Base-by-base conservation (phyloP, 495 filamentous ascomycete species). In the Aspergillus avenaceus region DNA sequence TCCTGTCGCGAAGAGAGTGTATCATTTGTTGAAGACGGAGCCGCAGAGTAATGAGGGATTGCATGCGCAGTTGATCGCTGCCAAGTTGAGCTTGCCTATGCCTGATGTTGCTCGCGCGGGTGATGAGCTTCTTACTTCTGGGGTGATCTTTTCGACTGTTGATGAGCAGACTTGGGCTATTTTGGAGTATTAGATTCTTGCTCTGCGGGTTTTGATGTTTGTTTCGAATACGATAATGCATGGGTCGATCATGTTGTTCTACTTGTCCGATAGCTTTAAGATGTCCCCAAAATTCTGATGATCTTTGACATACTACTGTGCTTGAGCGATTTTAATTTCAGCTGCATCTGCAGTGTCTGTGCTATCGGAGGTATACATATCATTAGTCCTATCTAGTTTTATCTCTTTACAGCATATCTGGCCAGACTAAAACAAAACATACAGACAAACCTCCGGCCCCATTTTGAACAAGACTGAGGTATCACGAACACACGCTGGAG, bases 131-230 rank as follows among this genome's bases (percentile, higher is more conserved):
- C 56, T 91, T 32, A 71, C 63, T 6, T 62, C 80, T 19, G 88
- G 90, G 40, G 56, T 89, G 60, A 87, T 95, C 43, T 98, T 90
- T 67, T 90, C 91, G 43, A 98, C 95, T 9, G 73, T 91, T 22
- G 91, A 97, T 71, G 93, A 98, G 56, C 65, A 77, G 48, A 91
- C 87, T 0, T 91, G 84, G 79, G 85, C 85, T 23, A 68, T 88
- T 50, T 69, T 91, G 27, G 84, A 89, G 21, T 81, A 75, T 46
- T 85, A 64, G 53, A 49, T 12, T 27, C 41, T 8, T 37, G 34
- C 6, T 21, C 12, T n/a, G 11, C 11, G 8, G 6, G 23, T 26
- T 25, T 8, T 25, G 34, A 8, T 18, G 8, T 37, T 49, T n/a
- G 16, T 21, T 45, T 12, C 25, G n/a, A 25, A 38, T 44, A 37